Evolutionary conservation across 139 green algal species (phyloP).

Genomic region (Coelastrella sp.): DNA sequence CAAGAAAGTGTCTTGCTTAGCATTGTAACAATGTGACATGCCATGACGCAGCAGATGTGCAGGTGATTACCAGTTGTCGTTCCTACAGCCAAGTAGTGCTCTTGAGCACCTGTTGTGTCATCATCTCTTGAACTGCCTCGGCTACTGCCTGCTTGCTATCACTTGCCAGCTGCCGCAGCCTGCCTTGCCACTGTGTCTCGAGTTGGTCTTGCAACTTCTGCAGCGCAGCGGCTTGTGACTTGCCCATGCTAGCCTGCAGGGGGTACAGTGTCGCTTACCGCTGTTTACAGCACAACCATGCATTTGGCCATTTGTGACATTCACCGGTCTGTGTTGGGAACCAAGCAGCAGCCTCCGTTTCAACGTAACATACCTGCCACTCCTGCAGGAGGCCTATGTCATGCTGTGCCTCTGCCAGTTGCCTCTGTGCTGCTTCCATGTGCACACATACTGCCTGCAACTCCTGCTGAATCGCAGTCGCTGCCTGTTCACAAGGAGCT

Average conservation of each 20-base stretch:
- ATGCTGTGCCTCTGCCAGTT: background rate
- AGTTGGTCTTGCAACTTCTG: conserved; percentile 1
- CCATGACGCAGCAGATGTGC: too few relatives aligned
- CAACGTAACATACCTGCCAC: conserved; percentile 9
- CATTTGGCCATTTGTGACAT: background rate
- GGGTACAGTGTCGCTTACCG: background rate
- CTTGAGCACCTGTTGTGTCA: conserved; percentile 15
- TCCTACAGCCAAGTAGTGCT: too few relatives aligned
- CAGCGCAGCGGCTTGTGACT: background rate
- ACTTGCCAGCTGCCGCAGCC: conserved; percentile 1
- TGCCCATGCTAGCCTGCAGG: background rate
- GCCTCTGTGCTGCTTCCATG: background rate
- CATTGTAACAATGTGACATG: background rate
- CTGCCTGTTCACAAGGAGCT: background rate
- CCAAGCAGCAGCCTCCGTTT: too few relatives aligned
- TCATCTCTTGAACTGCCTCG: background rate
- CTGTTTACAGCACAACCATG: background rate
- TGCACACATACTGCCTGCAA: background rate
- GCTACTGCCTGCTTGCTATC: background rate
- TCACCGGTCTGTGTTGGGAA: background rate
- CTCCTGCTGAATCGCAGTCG: conserved; percentile 16
- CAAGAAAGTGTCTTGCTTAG: background rate
- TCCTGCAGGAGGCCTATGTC: background rate
- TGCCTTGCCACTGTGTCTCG: background rate
- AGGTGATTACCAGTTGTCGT: too few relatives aligned